Conservation (phyloP, 495 filamentous ascomycete genomes). For the Xylaria flabelliformis region DNA sequence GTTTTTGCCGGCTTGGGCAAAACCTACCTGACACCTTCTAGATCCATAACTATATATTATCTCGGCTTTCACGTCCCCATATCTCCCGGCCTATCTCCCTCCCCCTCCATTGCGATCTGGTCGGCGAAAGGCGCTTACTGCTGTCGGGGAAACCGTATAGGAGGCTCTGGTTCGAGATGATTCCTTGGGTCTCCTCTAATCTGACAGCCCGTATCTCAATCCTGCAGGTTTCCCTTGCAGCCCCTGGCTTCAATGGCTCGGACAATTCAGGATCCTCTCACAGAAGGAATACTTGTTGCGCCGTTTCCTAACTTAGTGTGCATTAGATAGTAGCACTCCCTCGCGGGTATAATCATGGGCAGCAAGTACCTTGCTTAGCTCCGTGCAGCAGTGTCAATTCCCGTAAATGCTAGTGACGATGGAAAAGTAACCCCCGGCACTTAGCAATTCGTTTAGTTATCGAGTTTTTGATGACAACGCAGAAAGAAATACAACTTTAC, state of each 20-base stretch:
- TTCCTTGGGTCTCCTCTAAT: constrained; percentile 8
- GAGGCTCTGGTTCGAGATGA: background rate
- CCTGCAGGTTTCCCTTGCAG: background rate
- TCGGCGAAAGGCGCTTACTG: background rate
- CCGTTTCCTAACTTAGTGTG: background rate
- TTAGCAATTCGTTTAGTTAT: background rate
- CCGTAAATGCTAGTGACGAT: background rate
- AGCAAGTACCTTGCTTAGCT: constrained; percentile 1
- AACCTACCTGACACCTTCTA: background rate
- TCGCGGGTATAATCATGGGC: background rate
- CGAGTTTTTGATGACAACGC: constrained; percentile 1
- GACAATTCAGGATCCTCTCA: background rate
- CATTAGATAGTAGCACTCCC: background rate
- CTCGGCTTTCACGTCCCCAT: background rate
- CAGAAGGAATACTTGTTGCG: background rate
- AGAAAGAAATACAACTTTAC: background rate
- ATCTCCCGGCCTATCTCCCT: background rate
- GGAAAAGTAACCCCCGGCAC: background rate
- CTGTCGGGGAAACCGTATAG: background rate
- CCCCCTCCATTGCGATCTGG: background rate
- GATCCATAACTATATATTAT: background rate
- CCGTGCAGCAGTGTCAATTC: background rate
- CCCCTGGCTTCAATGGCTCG: background rate
- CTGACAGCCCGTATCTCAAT: constrained; percentile 10
- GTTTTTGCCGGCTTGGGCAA: background rate